These are phyloP conservation scores for Gonium pectorale DNA, from an alignment of 139 green algal genomes.

Conservation along the genomic window DNA sequence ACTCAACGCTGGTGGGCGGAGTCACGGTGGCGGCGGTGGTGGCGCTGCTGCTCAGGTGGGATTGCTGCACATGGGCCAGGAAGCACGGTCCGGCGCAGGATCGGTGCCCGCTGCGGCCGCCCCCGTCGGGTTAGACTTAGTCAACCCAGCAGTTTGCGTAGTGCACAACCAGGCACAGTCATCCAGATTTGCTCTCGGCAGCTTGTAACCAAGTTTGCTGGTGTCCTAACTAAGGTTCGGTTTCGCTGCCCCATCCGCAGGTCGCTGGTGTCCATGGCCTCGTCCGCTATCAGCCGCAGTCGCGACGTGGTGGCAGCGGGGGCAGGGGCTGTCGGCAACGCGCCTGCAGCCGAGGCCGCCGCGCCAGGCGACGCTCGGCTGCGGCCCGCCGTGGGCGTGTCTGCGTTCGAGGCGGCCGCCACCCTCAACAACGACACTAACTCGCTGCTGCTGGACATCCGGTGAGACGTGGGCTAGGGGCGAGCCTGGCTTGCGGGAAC, in stretches of 20 bases:
- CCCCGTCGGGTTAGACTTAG: too few relatives aligned
- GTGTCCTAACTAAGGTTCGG: too few relatives aligned
- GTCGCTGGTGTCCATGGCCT: slow-evolving; percentile 5
- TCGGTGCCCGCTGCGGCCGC: too few relatives aligned
- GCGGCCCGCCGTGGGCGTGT: background rate
- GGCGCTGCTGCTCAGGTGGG: slow-evolving; percentile 23
- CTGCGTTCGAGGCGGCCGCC: slow-evolving; percentile 25
- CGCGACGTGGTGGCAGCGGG: background rate
- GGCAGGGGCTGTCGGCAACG: background rate
- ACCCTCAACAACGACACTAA: slow-evolving; percentile 27
- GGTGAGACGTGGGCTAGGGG: too few relatives aligned
- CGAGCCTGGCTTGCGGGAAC: too few relatives aligned
- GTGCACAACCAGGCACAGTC: too few relatives aligned
- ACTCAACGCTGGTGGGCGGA: slow-evolving; percentile 23
- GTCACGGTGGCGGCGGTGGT: slow-evolving; percentile 3
- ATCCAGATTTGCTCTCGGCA: too few relatives aligned
- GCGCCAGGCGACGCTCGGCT: background rate
- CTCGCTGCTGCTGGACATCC: slow-evolving; percentile 25
- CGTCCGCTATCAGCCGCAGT: background rate
- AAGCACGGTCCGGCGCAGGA: too few relatives aligned
- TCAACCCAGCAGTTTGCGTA: too few relatives aligned
- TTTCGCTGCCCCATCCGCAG: too few relatives aligned
- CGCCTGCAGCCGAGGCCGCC: background rate
- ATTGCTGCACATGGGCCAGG: background rate
- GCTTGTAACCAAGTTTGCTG: too few relatives aligned